phyloP scores from a whole-genome alignment of 106 monocot species.

The Platanthera zijinensis region DNA sequence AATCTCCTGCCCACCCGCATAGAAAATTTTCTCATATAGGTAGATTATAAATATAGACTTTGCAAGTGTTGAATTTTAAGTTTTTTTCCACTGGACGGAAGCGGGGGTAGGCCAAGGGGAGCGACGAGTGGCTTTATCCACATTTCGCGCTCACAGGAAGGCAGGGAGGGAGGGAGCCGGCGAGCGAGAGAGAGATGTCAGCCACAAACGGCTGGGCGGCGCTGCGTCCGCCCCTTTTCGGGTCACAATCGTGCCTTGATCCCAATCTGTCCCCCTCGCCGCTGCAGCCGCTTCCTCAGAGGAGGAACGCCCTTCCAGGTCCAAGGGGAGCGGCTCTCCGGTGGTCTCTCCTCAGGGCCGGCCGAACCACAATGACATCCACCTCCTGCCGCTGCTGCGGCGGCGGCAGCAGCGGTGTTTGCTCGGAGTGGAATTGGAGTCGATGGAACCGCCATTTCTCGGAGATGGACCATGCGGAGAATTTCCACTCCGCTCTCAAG shows the following conservation, averaged over 20 bases:
- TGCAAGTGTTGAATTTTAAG: too few species aligned
- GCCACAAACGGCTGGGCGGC: slow-evolving; percentile 11
- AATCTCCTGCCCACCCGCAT: fast-evolving
- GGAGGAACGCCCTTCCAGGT: not conserved
- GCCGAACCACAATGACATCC: not conserved
- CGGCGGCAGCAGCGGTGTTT: not conserved
- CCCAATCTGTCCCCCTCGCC: not conserved
- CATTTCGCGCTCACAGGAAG: too few species aligned
- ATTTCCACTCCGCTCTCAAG: slow-evolving; percentile 57
- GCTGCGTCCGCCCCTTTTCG: not conserved
- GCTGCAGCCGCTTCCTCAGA: not conserved
- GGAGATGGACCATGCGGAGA: slow-evolving; percentile 73
- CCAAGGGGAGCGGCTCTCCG: slow-evolving; percentile 5
- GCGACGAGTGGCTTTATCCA: too few species aligned
- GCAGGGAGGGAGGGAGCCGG: not conserved
- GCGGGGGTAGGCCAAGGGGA: too few species aligned
- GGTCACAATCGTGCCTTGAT: not conserved
- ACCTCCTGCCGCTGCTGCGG: slow-evolving; percentile 24
- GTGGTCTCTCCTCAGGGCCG: slow-evolving; percentile 2
- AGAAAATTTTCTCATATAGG: too few species aligned
- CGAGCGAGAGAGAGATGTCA: not conserved
- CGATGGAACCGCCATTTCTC: slow-evolving; percentile 71
- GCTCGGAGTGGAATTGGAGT: slow-evolving; percentile 66
- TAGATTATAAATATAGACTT: too few species aligned
- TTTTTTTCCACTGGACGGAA: too few species aligned